Evolutionary conservation across 306 rosid species (phyloP).

Genomic region (Sechiopsis laciniata): DNA sequence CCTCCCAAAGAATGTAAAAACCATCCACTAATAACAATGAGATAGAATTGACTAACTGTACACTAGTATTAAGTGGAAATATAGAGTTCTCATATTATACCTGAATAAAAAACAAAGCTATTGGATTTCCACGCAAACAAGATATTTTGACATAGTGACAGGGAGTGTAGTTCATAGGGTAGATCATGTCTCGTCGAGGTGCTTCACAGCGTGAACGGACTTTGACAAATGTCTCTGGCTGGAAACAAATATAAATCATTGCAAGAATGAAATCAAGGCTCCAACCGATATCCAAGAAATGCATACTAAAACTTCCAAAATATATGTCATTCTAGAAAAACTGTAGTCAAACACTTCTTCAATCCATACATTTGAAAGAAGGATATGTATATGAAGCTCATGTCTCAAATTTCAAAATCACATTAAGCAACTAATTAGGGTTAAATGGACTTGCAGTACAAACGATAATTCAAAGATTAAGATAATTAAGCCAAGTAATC

Average conservation of each 20-base stretch:
- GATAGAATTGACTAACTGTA: not conserved
- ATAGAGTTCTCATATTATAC: slow-evolving; percentile 28
- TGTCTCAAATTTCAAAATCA: not conserved
- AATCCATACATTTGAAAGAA: not conserved
- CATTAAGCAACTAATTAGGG: not conserved
- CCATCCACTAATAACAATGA: not conserved
- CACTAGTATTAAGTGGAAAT: not conserved
- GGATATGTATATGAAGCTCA: not conserved
- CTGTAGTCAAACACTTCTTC: not conserved
- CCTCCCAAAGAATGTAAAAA: not conserved
- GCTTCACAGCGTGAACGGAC: slow-evolving; percentile 96
- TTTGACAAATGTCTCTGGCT: slow-evolving; percentile 92
- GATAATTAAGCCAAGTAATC: not conserved
- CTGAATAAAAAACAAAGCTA: slow-evolving; percentile 90
- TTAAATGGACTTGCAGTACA: not conserved
- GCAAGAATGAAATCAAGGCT: not conserved
- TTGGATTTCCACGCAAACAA: slow-evolving; percentile 94
- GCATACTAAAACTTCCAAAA: slow-evolving; percentile 7
- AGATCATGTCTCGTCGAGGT: slow-evolving; percentile 79
- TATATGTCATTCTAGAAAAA: not conserved
- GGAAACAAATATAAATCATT: slow-evolving; percentile 27
- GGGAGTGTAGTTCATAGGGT: slow-evolving; percentile 85
- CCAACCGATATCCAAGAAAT: not conserved
- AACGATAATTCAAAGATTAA: not conserved
- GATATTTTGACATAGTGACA: slow-evolving; percentile 84